Base-by-base conservation (phyloP, 1,139 yeast species). In the Schizosaccharomyces versatilis region DNA sequence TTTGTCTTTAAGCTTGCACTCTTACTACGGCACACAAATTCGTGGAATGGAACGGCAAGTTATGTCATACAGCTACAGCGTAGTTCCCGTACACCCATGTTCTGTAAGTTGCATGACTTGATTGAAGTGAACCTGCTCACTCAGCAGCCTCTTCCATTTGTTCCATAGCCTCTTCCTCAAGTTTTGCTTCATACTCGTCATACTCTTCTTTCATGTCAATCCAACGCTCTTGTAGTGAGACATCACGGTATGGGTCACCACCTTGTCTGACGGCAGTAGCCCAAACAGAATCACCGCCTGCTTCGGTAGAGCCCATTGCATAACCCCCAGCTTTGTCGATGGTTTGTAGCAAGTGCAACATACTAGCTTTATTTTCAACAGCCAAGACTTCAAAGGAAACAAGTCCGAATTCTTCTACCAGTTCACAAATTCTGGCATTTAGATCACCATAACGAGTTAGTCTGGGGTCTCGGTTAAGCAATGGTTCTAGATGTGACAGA, bases 221-320 rank as follows among this genome's bases (percentile, higher is more conserved):
- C 99, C 99, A 93, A 59, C 99, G 72, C 61, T 93, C 98, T 61
- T 93, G 98, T 64, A 88, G 95, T 6, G 80, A 72, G 54, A 72
- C 73, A 24, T 62, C 65, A 53, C 65, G 61, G 32, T 58, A 51
- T 0, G 74, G 72, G 15, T 66, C 59, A 55, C 70, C 67, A 6
- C 80, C 78, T 61, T 84, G 90, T 59, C 98, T 73, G 0, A 90
- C 76, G 0, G 96, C 95, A 62, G 88, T 95, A 14, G 88, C 83
- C 98, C 98, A 93, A 2, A 90, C 79, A 0, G 93, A 77, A 65
- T 93, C 99, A 15, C 97, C 97, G 2, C 96, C 95, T 12, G 88
- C 73, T 62, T 93, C 99, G 40, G 86, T 82, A 1, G 86, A 71
- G 0, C 99, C 99, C 70, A 84, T 86, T 61, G 84, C 75, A 65